phyloP scores from a whole-genome alignment of 805 yeast genomes.

The Candida pseudofarinosa region DNA sequence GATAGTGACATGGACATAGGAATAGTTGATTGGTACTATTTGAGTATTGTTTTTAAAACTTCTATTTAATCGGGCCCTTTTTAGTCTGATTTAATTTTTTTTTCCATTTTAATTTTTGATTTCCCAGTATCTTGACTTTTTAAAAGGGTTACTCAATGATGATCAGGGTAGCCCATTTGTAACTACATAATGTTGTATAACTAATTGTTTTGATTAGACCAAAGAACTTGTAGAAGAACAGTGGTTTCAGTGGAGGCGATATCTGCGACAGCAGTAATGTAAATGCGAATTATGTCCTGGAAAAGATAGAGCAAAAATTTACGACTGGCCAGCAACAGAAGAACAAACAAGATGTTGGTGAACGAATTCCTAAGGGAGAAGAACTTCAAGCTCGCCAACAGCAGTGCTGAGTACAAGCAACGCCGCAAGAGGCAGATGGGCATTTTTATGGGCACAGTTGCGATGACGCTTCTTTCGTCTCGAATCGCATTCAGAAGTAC shows the following conservation, averaged over 20 bases:
- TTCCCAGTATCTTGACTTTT: too few relatives aligned
- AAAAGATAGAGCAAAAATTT: not conserved
- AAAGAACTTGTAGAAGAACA: not conserved
- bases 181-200: not conserved
- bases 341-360: not conserved
- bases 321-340: not conserved
- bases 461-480: conserved; percentile 66
- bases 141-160: too few relatives aligned
- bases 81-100: too few relatives aligned
- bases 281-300: not conserved
- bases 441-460: conserved; percentile 67
- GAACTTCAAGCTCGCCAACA: conserved; percentile 30
- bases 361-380: conserved; percentile 5
- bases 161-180: too few relatives aligned
- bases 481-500: conserved; percentile 75
- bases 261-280: not conserved
- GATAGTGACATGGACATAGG: too few relatives aligned
- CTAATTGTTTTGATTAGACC: not conserved
- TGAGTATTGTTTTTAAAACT: too few relatives aligned
- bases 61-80: too few relatives aligned
- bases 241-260: too few relatives aligned
- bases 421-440: conserved; percentile 72
- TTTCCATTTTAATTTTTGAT: too few relatives aligned
- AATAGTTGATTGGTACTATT: too few relatives aligned
- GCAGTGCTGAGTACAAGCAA: conserved; percentile 48